Evolutionary conservation across 1,284 basidiomycete genomes (phyloP).

Genomic region (Tetrapyrgos nigripes): DNA sequence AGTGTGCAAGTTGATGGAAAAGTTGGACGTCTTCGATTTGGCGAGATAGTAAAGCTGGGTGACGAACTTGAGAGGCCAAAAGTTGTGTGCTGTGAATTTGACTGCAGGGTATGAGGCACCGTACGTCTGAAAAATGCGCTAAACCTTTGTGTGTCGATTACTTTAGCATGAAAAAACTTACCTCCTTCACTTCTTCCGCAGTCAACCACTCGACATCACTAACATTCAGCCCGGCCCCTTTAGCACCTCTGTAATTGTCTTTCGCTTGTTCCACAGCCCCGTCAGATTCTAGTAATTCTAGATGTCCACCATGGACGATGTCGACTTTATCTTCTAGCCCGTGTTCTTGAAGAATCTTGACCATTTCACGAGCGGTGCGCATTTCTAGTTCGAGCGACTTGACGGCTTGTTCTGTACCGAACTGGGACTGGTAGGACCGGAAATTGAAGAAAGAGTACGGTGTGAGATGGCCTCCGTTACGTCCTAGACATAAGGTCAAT

Average conservation of each 20-base stretch:
- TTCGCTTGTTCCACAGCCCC: conserved; percentile 44
- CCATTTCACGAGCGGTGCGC: conserved; percentile 57
- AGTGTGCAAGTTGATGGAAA: conserved; percentile 67
- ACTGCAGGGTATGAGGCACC: conserved; percentile 62
- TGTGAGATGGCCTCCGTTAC: conserved; percentile 82
- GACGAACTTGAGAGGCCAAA: conserved; percentile 83
- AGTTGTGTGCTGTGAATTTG: conserved; percentile 57
- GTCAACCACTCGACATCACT: conserved; percentile 53
- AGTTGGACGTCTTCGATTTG: conserved; percentile 31
- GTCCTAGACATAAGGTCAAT: conserved; percentile 46
- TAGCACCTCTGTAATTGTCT: conserved; percentile 60
- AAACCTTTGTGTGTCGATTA: too few relatives aligned
- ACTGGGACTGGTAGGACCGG: conserved; percentile 36
- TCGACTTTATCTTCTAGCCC: conserved; percentile 60
- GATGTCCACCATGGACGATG: conserved; percentile 65
- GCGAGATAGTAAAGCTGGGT: conserved; percentile 64
- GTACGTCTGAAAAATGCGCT: conserved; percentile 57
- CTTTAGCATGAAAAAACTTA: too few relatives aligned
- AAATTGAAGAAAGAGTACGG: conserved; percentile 58
- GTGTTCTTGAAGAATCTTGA: conserved; percentile 53
- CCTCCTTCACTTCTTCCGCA: conserved; percentile 54
- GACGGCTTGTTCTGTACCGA: conserved; percentile 61
- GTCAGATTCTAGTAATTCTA: conserved; percentile 56
- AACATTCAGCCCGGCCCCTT: conserved; percentile 57
- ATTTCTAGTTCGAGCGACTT: conserved; percentile 64